These are phyloP conservation scores for Beauveria australis DNA, from an alignment of 2,329 filamentous ascomycete genomes.

Conservation along the genomic window DNA sequence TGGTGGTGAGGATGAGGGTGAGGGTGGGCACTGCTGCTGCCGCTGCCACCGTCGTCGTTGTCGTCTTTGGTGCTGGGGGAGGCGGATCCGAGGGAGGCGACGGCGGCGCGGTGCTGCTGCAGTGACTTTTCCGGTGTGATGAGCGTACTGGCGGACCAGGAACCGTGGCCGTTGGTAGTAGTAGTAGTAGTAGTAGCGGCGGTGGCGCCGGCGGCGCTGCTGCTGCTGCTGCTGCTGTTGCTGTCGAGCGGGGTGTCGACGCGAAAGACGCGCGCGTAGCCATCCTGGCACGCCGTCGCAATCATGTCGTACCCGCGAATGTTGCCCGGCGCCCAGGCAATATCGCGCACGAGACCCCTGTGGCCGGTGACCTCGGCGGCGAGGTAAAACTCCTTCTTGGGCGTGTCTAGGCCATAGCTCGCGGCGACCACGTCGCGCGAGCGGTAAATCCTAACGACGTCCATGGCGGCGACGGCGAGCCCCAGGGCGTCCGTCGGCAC, in stretches of 20 bases:
- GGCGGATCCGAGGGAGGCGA: not conserved
- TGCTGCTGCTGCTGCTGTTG: not conserved
- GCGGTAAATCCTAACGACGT: constrained; percentile 73
- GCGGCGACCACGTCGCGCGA: constrained; percentile 53
- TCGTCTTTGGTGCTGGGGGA: constrained; percentile 12
- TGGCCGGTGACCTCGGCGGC: constrained; percentile 70
- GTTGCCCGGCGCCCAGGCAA: constrained; percentile 88
- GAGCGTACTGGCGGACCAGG: constrained; percentile 41
- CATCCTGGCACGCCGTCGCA: constrained; percentile 89
- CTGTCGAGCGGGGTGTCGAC: constrained; percentile 51
- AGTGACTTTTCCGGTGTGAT: constrained; percentile 25
- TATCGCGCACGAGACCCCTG: constrained; percentile 70
- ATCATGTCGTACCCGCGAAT: constrained; percentile 84
- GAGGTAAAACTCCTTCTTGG: constrained; percentile 73
- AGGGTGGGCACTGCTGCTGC: too few relatives aligned
- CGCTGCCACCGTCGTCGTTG: too few relatives aligned
- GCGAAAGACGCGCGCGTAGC: constrained; percentile 81
- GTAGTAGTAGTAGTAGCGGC: too few relatives aligned
- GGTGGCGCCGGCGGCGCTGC: constrained; percentile 19
- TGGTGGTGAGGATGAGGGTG: too few relatives aligned
- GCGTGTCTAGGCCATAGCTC: constrained; percentile 44
- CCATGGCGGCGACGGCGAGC: constrained; percentile 80
- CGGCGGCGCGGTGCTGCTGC: constrained; percentile 13
- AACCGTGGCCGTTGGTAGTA: not conserved
- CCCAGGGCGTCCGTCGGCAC: constrained; percentile 71